phyloP scores from a whole-genome alignment of 2,329 filamentous ascomycete species.

The Talaromyces sp. region DNA sequence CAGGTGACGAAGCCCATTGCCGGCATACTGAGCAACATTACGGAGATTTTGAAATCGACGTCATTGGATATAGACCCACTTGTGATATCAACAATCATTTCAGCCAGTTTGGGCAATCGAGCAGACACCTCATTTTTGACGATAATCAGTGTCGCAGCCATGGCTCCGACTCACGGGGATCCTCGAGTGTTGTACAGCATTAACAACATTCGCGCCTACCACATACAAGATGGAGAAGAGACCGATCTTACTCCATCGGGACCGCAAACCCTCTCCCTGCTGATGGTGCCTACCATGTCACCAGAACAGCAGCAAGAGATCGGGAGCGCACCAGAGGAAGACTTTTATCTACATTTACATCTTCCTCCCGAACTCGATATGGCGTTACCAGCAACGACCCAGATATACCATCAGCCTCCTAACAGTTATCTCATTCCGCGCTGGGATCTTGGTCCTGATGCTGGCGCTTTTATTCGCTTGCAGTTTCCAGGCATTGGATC shows the following conservation, averaged over 20 bases:
- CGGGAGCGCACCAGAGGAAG: conserved; percentile 65
- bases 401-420: conserved; percentile 95
- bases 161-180: conserved; percentile 27
- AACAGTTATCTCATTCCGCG: conserved; percentile 90
- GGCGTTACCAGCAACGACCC: conserved; percentile 87
- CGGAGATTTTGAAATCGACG: conserved; percentile 3
- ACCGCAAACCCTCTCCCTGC: conserved; percentile 82
- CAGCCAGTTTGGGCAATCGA: neutral
- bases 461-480: conserved; percentile 86
- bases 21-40: neutral
- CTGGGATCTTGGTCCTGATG: conserved; percentile 87
- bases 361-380: conserved; percentile 92
- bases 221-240: conserved; percentile 85
- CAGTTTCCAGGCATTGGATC: conserved; percentile 76
- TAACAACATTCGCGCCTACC: conserved; percentile 84
- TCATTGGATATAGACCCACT: conserved; percentile 18
- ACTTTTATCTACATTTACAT: conserved; percentile 95
- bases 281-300: conserved; percentile 93
- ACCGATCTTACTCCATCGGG: conserved; percentile 77
- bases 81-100: neutral
- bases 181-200: conserved; percentile 50
- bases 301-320: conserved; percentile 56
- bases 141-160: neutral
- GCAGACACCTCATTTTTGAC: neutral
- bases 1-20: neutral